Percentiles rank a stretch among this genome's conserved stretches.
phyloP scores from a whole-genome alignment of 306 rosid species.

The Fagus sylvatica region DNA sequence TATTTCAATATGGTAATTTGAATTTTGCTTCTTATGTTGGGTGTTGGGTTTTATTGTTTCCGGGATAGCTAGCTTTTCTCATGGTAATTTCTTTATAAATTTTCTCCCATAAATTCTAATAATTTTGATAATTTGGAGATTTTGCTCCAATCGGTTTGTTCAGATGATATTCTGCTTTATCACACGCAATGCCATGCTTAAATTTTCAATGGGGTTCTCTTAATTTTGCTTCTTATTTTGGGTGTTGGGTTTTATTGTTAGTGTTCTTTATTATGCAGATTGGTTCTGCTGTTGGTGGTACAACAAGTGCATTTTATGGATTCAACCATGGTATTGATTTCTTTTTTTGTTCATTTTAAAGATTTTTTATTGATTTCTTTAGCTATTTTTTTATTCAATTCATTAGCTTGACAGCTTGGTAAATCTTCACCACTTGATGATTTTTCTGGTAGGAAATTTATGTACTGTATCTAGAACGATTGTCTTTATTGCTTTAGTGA shows the following conservation, averaged over 20 bases:
- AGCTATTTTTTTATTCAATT: not conserved
- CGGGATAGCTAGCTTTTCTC: not conserved
- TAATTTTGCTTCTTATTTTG: not conserved
- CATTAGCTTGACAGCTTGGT: not conserved
- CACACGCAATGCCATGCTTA: not conserved
- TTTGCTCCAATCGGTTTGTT: not conserved
- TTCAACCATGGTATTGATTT: slow-evolving; percentile 68
- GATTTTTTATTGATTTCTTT: not conserved
- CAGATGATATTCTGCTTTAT: not conserved
- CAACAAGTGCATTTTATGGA: slow-evolving; percentile 89
- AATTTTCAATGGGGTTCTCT: not conserved
- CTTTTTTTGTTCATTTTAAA: not conserved
- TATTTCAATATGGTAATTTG: no score
- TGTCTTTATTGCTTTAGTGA: no score
- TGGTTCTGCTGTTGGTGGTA: slow-evolving; percentile 96
- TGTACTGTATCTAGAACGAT: not conserved
- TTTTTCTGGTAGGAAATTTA: not conserved
- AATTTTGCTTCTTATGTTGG: no score
- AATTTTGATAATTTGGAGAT: not conserved
- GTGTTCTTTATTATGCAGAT: slow-evolving; percentile 45
- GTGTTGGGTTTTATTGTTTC: no score
- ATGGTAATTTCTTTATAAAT: no score
- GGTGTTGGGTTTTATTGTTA: not conserved
- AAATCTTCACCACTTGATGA: not conserved
- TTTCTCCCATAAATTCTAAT: not conserved